phyloP scores from a whole-genome alignment of 2,329 filamentous ascomycete species.

The Rutstroemia sp. region DNA sequence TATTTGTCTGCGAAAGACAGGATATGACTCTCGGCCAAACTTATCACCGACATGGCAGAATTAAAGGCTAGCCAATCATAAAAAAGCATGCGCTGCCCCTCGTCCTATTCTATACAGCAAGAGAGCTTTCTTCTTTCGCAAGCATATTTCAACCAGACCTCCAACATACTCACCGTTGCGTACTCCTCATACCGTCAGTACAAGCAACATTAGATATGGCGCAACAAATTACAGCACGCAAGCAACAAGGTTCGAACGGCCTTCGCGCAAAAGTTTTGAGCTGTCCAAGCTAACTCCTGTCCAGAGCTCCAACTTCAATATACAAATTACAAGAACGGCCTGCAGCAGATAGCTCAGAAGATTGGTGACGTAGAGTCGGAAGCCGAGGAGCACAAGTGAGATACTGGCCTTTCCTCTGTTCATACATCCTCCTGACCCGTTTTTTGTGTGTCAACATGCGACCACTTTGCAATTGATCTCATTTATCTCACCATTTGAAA shows the following conservation, averaged over 20 bases:
- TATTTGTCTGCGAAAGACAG: neutral
- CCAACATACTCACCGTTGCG: neutral
- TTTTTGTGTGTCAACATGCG: neutral
- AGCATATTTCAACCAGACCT: neutral
- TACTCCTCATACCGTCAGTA: too few species aligned
- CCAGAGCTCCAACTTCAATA: constrained; percentile 76
- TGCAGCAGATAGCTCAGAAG: constrained; percentile 91
- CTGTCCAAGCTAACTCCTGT: constrained; percentile 3
- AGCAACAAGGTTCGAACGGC: constrained; percentile 29
- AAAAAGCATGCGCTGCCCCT: neutral
- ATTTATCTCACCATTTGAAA: constrained; percentile 19
- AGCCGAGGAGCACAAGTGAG: constrained; percentile 95
- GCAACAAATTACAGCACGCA: constrained; percentile 28
- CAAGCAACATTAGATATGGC: constrained; percentile 19
- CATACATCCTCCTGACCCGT: neutral
- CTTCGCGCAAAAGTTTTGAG: neutral
- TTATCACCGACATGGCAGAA: neutral
- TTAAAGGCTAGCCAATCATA: neutral
- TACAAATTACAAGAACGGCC: constrained; percentile 65
- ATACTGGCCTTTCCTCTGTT: constrained; percentile 14
- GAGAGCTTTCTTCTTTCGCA: neutral
- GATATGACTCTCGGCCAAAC: neutral
- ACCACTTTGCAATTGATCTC: neutral
- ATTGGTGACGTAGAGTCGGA: constrained; percentile 98
- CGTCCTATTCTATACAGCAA: neutral